Percentiles rank a stretch among this genome's conserved stretches.
Evolutionary conservation across 1,284 basidiomycete species (phyloP).

Genomic region (Fomes fomentarius): DNA sequence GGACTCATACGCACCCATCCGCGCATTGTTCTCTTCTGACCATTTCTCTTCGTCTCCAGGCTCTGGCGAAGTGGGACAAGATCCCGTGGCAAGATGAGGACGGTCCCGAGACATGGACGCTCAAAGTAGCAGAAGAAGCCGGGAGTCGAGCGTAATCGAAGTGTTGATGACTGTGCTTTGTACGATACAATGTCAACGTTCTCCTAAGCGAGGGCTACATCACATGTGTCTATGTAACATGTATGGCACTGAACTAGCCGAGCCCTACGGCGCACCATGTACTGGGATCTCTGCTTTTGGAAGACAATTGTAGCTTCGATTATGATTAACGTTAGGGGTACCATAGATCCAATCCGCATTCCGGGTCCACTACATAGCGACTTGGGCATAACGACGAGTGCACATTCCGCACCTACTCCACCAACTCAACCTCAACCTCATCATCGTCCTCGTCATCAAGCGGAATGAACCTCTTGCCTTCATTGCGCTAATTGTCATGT

Average conservation of each 20-base stretch:
- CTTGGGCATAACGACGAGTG: background rate
- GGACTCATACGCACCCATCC: slow-evolving; percentile 16
- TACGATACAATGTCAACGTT: background rate
- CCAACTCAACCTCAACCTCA: background rate
- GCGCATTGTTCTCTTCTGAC: background rate
- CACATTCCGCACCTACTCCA: background rate
- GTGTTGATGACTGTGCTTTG: background rate
- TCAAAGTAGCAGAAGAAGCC: slow-evolving; percentile 53
- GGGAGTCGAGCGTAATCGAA: slow-evolving; percentile 18
- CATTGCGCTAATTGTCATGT: slow-evolving; percentile 17
- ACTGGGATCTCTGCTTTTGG: too few species aligned
- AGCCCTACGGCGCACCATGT: too few species aligned
- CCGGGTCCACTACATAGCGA: too few species aligned
- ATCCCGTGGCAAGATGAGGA: slow-evolving; percentile 55
- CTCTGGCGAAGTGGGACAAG: slow-evolving; percentile 54
- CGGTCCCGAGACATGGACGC: slow-evolving; percentile 56
- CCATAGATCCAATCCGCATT: too few species aligned
- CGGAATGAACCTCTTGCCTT: slow-evolving; percentile 33
- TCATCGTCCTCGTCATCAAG: slow-evolving; percentile 24
- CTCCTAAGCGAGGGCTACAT: too few species aligned
- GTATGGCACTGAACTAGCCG: too few species aligned
- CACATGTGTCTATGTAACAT: too few species aligned
- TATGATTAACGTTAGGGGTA: too few species aligned
- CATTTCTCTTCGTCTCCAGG: slow-evolving; percentile 42
- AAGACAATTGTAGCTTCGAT: too few species aligned